Evolutionary conservation across 2,329 filamentous ascomycete genomes (phyloP), one percentile per base, ranked within the genome.

Genomic region (Raffaelea albimanens): DNA sequence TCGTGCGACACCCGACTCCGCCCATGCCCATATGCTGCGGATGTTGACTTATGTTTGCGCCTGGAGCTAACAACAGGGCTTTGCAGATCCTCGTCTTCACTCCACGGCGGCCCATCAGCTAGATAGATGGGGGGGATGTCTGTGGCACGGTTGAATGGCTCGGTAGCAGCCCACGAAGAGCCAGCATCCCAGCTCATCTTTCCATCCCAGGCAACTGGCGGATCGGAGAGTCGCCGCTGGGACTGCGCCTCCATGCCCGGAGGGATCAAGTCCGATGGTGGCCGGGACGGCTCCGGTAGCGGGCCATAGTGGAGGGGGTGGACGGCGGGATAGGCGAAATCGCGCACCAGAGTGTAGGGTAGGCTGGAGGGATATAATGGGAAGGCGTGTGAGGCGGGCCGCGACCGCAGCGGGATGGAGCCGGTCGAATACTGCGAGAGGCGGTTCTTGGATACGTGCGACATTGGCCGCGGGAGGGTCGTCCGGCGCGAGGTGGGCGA

Each of bases 271-370:
- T 83, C 84, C 1, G 89, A 94, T 9, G 80, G 73, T n/a, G 81
- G 79, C 46, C 72, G 68, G 45, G 80, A 82, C 22, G 80, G 73
- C 56, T 89, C 84, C 34, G 84, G 83, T 16, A 87, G 83, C n/a
- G 91, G 86, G 1, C 93, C 93, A 72, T 95, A 95, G 70, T 97
- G 93, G 65, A 96, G 75, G 40, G 87, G 89, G 64, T 97, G 87
- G 47, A 76, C 75, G 22, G 78, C 63, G 29, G 87, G 81, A 63
- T 97, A 98, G 56, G 93, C 93, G 68, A 97, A 98, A 72, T 98
- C 93, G 59, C 93, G 85, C 55, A 98, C 90, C 40, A 87, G 73
- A n/a, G 89, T 82, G 64, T 96, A 96, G 7, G 86, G 67, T 18
- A 96, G 77, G 61, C 82, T 95, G 50, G 89, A 93, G 58, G 88